A percentile compares a stretch with the other conserved stretches of the same genome.
phyloP scores from a whole-genome alignment of 116 monocot genomes.

The Papilionanthe hybrid region DNA sequence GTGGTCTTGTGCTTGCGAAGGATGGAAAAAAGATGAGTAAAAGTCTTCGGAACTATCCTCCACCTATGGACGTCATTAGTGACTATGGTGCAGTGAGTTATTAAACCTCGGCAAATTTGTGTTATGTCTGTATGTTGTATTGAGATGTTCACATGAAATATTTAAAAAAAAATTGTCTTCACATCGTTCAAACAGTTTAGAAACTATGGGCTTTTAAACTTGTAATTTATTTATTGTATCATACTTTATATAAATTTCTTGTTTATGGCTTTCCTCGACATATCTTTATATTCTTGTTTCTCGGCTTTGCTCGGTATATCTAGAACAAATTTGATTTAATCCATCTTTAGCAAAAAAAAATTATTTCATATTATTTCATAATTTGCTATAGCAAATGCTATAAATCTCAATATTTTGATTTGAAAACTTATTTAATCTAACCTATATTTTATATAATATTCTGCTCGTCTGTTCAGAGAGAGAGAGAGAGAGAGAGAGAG shows the following conservation, averaged over 20 bases:
- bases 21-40: slow-evolving; percentile 99
- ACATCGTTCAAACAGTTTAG: not conserved
- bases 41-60: slow-evolving; percentile 83
- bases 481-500: no score
- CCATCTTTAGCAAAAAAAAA: not conserved
- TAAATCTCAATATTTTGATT: not conserved
- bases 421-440: not conserved
- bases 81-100: slow-evolving; percentile 90
- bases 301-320: no score
- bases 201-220: not conserved
- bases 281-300: not conserved
- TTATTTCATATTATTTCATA: not conserved
- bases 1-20: slow-evolving; percentile 94
- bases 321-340: not conserved
- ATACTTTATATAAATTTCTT: not conserved
- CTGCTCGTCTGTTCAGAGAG: no score
- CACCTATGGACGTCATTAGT: slow-evolving; percentile 85
- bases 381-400: not conserved
- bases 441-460: not conserved
- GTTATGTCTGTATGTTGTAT: not conserved
- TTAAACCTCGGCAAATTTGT: not conserved
- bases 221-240: not conserved
- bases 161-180: not conserved
- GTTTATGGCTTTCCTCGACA: not conserved
- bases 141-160: not conserved